A percentile compares a stretch with the other conserved stretches of the same genome.
phyloP scores from a whole-genome alignment of 805 yeast species.

The Wickerhamomyces ciferrii region DNA sequence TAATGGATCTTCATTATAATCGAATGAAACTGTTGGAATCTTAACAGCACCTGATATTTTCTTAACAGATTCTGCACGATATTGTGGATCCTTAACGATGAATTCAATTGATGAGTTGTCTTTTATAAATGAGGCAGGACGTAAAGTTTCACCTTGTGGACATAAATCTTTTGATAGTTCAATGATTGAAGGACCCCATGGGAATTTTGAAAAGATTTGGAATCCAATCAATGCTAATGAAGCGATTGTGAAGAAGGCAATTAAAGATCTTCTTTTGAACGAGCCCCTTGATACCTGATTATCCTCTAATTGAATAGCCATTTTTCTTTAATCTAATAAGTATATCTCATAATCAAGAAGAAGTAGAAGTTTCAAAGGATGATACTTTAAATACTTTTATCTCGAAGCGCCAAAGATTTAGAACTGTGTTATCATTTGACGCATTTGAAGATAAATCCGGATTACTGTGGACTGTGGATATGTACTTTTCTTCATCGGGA shows the following conservation, averaged over 20 bases:
- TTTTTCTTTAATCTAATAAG: neutral
- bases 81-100: constrained; percentile 29
- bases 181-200: neutral
- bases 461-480: neutral
- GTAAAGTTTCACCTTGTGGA: constrained; percentile 15
- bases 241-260: neutral
- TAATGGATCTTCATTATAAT: constrained; percentile 33
- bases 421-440: neutral
- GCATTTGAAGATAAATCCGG: neutral
- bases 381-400: too few species aligned
- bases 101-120: constrained; percentile 27
- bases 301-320: neutral
- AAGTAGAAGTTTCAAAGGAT: too few species aligned
- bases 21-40: constrained; percentile 45
- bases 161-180: constrained; percentile 9
- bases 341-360: too few species aligned
- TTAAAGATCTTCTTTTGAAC: neutral
- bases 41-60: constrained; percentile 45
- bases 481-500: too few species aligned
- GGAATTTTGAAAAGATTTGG: neutral
- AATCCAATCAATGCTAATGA: neutral
- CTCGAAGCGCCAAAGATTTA: too few species aligned
- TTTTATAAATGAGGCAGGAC: constrained; percentile 22
- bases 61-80: constrained; percentile 30
- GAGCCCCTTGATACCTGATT: neutral